Conservation (phyloP, 1,284 basidiomycete genomes). For the Ganoderma resinaceum region DNA sequence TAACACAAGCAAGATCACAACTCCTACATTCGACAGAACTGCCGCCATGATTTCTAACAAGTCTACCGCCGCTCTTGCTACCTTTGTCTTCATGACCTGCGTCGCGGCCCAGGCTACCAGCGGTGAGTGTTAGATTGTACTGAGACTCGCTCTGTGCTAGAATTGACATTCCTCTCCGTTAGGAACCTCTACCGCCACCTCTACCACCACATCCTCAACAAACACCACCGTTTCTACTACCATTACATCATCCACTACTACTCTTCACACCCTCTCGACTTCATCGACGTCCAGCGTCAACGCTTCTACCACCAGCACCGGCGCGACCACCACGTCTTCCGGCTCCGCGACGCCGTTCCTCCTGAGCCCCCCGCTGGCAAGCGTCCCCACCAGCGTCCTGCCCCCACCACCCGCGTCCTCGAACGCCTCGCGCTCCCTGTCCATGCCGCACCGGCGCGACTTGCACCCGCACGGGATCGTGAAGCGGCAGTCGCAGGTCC, state of each 20-base stretch:
- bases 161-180: background rate
- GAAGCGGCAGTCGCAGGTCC: background rate
- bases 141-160: too few relatives aligned
- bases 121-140: background rate
- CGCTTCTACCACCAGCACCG: background rate
- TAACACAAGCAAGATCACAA: background rate
- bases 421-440: background rate
- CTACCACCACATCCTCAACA: background rate
- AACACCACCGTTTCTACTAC: background rate
- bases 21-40: background rate
- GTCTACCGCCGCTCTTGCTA: background rate
- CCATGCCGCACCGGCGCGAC: background rate
- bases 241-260: background rate
- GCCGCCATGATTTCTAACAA: background rate
- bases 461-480: conserved; percentile 2
- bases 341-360: background rate
- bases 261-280: background rate
- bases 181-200: background rate
- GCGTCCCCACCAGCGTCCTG: background rate
- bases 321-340: background rate
- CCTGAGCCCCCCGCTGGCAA: background rate
- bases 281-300: background rate
- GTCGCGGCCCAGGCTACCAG: background rate
- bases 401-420: background rate
- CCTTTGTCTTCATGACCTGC: background rate